Base-by-base conservation (phyloP, 2,329 filamentous ascomycete genomes). In the Dothideomycetes sp. region DNA sequence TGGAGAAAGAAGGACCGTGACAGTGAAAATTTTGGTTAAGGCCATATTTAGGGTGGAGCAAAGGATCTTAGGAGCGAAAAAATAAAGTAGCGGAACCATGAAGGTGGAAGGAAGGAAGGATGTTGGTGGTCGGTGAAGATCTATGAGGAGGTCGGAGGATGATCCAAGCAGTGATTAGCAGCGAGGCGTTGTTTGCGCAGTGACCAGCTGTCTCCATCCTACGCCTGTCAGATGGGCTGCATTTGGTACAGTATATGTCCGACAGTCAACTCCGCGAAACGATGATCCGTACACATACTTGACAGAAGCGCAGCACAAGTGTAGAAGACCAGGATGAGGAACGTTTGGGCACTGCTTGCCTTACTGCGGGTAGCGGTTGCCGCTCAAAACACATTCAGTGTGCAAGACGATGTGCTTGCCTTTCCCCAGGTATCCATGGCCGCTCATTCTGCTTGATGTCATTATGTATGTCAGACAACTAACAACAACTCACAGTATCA, bases 381-480 rank as follows among this genome's bases (percentile, higher is more conserved):
- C 33, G 73, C 62, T 52, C 71, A 73, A 52, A 71, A 71, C 50
- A 63, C 70, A 15, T 94, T 94, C 67, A 94, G 81, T 64, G 83
- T 94, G 43, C 80, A 91, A 54, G 85, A 94, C 57, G 88, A 95
- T 58, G 62, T 94, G 37, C 72, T 94, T 43, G 86, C 86, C 13
- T 86, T 82, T 62, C 88, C 88, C 9, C 85, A 91, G 73, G 84
- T 89, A 69, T 48, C 68, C 16, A 5, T 22, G 17, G 10, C 29
- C 19, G 19, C 15, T 10, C 15, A 11, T 12, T 15, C 10, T 20
- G 18, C 28, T 36, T 19, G 23, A 40, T 48, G n/a, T 46, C 19
- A 23, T 20, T 31, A 20, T 7, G 11, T 29, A 15, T 12, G 20
- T 13, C 17, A 25, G 10, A 19, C 28, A 19, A 15, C 8, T 17